These are phyloP conservation scores for Trichosporon coremiiforme DNA, from an alignment of 1,284 basidiomycete species.

Conservation along the genomic window DNA sequence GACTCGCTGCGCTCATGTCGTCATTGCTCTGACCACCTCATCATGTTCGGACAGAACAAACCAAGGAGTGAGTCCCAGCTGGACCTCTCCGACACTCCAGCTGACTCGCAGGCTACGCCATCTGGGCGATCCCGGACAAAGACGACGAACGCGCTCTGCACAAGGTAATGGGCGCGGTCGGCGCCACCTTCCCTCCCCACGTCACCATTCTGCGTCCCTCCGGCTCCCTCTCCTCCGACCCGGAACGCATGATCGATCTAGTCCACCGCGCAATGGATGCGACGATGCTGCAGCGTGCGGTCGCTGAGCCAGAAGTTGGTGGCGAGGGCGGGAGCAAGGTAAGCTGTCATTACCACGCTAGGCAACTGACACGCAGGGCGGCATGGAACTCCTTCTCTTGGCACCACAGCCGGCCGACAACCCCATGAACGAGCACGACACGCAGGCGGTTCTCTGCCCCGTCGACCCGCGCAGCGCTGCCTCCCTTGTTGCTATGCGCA, in stretches of 20 bases:
- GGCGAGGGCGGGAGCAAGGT: slow-evolving; percentile 1
- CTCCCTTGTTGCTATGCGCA: background rate
- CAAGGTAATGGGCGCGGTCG: background rate
- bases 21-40: slow-evolving; percentile 1
- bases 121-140: slow-evolving; percentile 1
- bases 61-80: background rate
- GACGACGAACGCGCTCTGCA: slow-evolving; percentile 2
- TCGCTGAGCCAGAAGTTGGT: background rate
- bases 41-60: background rate
- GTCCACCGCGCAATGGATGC: background rate
- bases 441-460: slow-evolving; percentile 4
- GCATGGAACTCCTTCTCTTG: background rate
- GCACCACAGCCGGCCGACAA: background rate
- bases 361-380: background rate
- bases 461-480: background rate
- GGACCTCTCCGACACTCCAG: too few relatives aligned
- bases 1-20: background rate
- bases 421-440: background rate
- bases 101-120: background rate
- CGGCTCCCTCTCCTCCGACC: background rate
- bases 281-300: slow-evolving; percentile 8
- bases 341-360: background rate
- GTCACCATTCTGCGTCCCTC: background rate
- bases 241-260: background rate
- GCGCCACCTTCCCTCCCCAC: slow-evolving; percentile 2